Evolutionary conservation across 441 rosid species (phyloP), one percentile per base, ranked within the genome.

Genomic region (Macaranga tanarius): DNA sequence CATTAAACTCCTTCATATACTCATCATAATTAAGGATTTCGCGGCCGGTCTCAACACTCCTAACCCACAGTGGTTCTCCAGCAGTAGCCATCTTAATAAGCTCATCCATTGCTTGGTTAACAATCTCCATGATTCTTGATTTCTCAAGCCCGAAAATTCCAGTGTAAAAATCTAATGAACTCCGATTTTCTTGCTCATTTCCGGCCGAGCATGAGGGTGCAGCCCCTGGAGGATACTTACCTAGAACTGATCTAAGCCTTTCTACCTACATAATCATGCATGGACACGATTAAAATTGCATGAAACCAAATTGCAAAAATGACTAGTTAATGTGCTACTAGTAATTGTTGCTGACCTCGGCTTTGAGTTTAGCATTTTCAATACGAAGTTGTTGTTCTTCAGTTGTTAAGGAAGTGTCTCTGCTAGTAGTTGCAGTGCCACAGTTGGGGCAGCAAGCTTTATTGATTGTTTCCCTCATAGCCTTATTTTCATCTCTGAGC

Each of bases 1-100:
- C 78, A 7, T 86, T 80, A 72, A 95, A 92, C 79, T 83, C 92
- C 81, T 89, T 95, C 61, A 85, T 68, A 60, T 92, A 95, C 84
- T 89, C 97, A 7, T 95, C 99, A 31, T 95, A 95, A 76, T 95
- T 95, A 26, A 92, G 96, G 72, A 95, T 95, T 74, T 95, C 97
- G 0, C 98, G 89, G 38, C 95, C 92, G 0, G 98, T 91, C 85
- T 95, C 99, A 2, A 95, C 81, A 71, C 99, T 92, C 56, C 90
- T 85, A 72, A 95, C 77, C 99, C 99, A 95, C 8, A 95, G 81
- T 5, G 99, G 98, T 34, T 89, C 90, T 2, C 79, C 81, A 0
- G 90, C 88, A 10, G 88, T 80, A 42, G 97, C 98, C 99, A 95
- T 95, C 79, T 80, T 87, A 59, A 80, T 81, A 58, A 95, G 84